Base-by-base conservation (phyloP, 139 green algal genomes). In the Coelastrella sp. region DNA sequence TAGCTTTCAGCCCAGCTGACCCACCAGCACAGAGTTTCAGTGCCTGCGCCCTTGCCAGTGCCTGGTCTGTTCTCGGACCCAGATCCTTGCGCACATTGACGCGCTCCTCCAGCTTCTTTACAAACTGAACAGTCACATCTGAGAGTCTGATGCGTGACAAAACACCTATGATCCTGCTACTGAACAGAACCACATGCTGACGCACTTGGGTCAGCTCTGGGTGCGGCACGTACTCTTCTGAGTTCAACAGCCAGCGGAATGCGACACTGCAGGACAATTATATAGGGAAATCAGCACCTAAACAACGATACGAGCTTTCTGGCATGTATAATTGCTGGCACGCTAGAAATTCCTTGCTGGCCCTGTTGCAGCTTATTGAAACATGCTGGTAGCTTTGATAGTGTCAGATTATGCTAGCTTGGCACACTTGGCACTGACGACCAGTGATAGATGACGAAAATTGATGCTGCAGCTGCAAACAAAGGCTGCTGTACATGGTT, bases 231-330 rank as follows among this genome's bases (percentile, higher is more conserved):
- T 95, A 93, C 24, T 94, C 91, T 15, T 97, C 93, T 8, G 87
- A 87, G 9, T 94, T 90, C 20, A 97, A 82, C 57, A 95, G 74
- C 94, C 94, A 96, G 82, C 96, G 93, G 87, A 97, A 96, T 4
- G 92, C 89, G 61, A 95, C 75, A 19, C 73, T 88, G 90, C 94
- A 90, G 74, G 95, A 27, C 19, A 25, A 6, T 12, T 12, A 27
- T 4, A 24, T 12, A 78, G 4, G 20, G 6, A 14, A 70, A 9
- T 17, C 63, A 3, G 35, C 35, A 49, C 3, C 35, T 49, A 49
- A 49, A 49, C 1, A 49, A 49, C 35, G 35, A 49, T 49, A 49
- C 35, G 35, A 49, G 35, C 35, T 49, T 49, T 49, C 35, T 49
- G 35, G 35, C 35, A 49, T 49, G 35, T 49, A 49, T 49, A 5